A percentile compares a stretch with the other conserved stretches of the same genome.
These are phyloP conservation scores for Geotrichum siamense DNA, from an alignment of 1,139 yeast species.

Conservation along the genomic window DNA sequence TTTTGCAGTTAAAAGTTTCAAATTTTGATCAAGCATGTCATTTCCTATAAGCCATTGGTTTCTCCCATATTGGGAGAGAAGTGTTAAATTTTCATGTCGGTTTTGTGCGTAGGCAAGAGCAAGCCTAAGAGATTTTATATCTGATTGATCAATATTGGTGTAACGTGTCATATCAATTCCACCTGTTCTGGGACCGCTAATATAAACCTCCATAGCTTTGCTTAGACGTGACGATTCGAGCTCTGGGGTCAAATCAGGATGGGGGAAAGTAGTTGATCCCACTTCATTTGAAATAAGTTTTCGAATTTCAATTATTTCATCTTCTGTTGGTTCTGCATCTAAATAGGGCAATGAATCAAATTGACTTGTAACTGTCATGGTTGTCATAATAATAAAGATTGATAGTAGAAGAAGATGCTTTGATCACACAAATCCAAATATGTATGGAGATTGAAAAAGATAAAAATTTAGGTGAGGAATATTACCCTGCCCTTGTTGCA, in stretches of 20 bases:
- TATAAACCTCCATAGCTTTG: not conserved
- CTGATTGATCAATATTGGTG: constrained; percentile 21
- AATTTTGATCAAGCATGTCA: constrained; percentile 27
- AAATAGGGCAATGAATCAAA: constrained; percentile 19
- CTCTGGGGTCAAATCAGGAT: constrained; percentile 8
- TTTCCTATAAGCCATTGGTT: constrained; percentile 34
- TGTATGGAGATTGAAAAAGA: too few relatives aligned
- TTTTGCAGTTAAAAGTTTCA: constrained; percentile 23
- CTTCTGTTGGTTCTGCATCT: constrained; percentile 22
- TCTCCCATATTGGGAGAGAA: constrained; percentile 28
- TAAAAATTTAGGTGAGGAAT: too few relatives aligned
- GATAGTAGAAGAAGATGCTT: too few relatives aligned
- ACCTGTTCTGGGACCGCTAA: not conserved
- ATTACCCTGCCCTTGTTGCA: too few relatives aligned
- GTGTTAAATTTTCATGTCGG: constrained; percentile 28
- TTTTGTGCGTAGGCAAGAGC: constrained; percentile 29
- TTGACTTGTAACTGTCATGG: constrained; percentile 9
- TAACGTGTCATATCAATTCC: constrained; percentile 32
- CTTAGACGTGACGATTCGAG: not conserved
- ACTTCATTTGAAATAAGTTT: constrained; percentile 20
- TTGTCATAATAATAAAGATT: too few relatives aligned
- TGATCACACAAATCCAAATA: too few relatives aligned
- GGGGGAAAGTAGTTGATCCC: constrained; percentile 9
- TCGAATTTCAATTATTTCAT: constrained; percentile 21
- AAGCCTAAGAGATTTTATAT: constrained; percentile 18